phyloP scores from a whole-genome alignment of 2,329 filamentous ascomycete genomes.

The Cladosporium sp. region DNA sequence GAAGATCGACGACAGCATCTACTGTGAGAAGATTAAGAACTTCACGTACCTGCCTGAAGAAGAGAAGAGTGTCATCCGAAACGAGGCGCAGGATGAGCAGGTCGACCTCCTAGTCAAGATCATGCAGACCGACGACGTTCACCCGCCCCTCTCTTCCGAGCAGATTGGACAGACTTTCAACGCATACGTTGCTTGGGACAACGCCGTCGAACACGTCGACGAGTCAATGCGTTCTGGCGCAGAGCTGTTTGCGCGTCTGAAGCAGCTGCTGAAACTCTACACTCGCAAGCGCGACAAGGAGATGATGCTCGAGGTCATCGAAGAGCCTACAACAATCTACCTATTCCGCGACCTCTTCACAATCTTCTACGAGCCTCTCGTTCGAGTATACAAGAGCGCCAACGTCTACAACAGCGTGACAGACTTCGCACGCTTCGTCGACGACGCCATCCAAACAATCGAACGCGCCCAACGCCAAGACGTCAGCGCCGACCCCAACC shows the following conservation, averaged over 20 bases:
- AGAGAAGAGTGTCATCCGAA: constrained; percentile 70
- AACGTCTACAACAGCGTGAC: constrained; percentile 98
- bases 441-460: constrained; percentile 85
- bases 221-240: constrained; percentile 86
- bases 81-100: constrained; percentile 70
- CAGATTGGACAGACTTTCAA: constrained; percentile 89
- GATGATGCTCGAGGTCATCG: constrained; percentile 95
- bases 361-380: constrained; percentile 97
- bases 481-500: constrained; percentile 91
- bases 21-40: constrained; percentile 76
- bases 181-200: constrained; percentile 94
- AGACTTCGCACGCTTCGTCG: constrained; percentile 89
- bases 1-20: constrained; percentile 78
- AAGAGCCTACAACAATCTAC: constrained; percentile 95
- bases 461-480: constrained; percentile 71
- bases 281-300: constrained; percentile 90
- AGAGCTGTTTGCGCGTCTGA: constrained; percentile 89
- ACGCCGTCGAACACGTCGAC: constrained; percentile 86
- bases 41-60: constrained; percentile 76
- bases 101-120: constrained; percentile 86
- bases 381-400: constrained; percentile 96
- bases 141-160: constrained; percentile 67
- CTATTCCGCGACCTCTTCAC: constrained; percentile 95
- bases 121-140: constrained; percentile 73
- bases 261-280: constrained; percentile 89